Conservation (phyloP, 2,329 filamentous ascomycete species). For the Didymella segeticola region DNA sequence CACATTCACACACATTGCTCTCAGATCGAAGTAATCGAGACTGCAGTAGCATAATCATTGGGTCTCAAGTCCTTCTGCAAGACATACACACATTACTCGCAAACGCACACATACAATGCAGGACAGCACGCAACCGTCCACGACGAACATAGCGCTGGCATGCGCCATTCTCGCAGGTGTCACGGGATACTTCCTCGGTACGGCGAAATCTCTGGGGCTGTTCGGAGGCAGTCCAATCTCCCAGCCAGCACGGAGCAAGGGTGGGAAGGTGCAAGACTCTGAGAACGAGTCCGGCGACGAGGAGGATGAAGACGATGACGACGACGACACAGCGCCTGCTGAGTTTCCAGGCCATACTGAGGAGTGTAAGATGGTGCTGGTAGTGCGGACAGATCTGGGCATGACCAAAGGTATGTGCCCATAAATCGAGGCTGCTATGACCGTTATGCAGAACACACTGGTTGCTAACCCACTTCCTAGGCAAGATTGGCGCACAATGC, state of each 20-base stretch:
- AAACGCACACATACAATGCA: slow-evolving; percentile 24
- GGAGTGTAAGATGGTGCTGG: slow-evolving; percentile 92
- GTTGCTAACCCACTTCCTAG: slow-evolving; percentile 54
- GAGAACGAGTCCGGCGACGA: slow-evolving; percentile 36
- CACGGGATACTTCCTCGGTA: slow-evolving; percentile 75
- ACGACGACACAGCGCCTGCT: slow-evolving; percentile 45
- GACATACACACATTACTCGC: too few species aligned
- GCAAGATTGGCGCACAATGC: slow-evolving; percentile 96
- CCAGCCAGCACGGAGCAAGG: slow-evolving; percentile 21
- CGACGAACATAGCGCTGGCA: slow-evolving; percentile 69
- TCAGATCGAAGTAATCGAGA: too few species aligned
- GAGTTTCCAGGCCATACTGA: slow-evolving; percentile 64
- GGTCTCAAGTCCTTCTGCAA: background rate
- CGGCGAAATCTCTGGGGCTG: slow-evolving; percentile 73
- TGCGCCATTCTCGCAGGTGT: slow-evolving; percentile 77
- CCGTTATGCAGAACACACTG: background rate
- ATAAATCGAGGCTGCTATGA: too few species aligned
- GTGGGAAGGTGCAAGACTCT: slow-evolving; percentile 31
- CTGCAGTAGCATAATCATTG: background rate
- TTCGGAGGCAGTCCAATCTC: slow-evolving; percentile 63
- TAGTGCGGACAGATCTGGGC: slow-evolving; percentile 90
- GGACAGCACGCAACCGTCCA: slow-evolving; percentile 58
- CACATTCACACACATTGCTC: background rate
- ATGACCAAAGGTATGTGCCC: slow-evolving; percentile 99
- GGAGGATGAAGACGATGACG: slow-evolving; percentile 36